Evolutionary conservation across 2,329 filamentous ascomycete species (phyloP), one percentile per base, ranked within the genome.

Genomic region (Phyllosticta citriasiana): DNA sequence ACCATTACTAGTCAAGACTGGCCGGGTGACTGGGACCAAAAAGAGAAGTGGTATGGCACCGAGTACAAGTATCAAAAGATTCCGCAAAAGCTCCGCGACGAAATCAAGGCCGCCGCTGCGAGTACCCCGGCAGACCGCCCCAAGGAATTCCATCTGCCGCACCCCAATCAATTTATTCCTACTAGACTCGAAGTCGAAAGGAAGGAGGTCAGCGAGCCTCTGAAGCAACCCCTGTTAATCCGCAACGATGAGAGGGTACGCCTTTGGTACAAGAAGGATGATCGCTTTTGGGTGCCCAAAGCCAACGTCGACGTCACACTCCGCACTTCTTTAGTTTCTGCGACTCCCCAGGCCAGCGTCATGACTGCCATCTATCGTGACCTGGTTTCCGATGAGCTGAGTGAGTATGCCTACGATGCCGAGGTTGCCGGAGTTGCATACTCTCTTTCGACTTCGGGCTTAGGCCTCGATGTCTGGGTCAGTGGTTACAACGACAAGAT

Each of bases 211-310:
- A 80, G 84, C 26, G 84, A 89, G 66, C 88, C 91, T 1, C 79
- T 86, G 0, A 82, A 88, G 60, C 80, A 85, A 0, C 94, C 94
- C 0, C 88, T 86, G 63, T 80, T 99, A 25, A 87, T 99, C 64
- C 86, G 92, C 66, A 91, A 96, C 67, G 93, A 97, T 66, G 81
- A 86, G 5, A 78, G 85, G 35, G 86, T 89, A 0, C 86, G 92
- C 30, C 88, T 90, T 2, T 99, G 94, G 94, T 97, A 87, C 80
- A 99, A 99, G 79, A 97, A 97, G 76, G 94, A 99, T 69, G 94
- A 99, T 68, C 91, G 87, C 0, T 99, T 97, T 75, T 97, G 93
- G 92, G 94, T 97, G 9, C 94, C 94, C 8, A 96, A 96, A 73
- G 94, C 90, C 3, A 94, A 91, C 63, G 79, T 97, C 19, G 84